Conservation (phyloP, 805 yeast genomes). For the Yamadazyma paraphyllophila region DNA sequence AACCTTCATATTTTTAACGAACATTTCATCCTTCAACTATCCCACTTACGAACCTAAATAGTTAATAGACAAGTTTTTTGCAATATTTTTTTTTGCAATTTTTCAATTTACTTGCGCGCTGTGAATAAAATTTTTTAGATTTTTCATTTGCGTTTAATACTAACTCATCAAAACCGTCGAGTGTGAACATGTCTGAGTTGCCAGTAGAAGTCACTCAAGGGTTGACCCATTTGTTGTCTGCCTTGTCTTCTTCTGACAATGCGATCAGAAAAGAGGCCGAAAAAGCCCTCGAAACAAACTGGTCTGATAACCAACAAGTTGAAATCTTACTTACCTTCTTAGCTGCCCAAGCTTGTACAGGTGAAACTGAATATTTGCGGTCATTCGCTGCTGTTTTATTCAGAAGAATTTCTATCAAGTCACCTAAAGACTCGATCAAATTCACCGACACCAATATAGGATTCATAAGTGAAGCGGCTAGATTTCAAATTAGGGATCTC, state of each 20-base stretch:
- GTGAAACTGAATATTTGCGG: conserved; percentile 56
- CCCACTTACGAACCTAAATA: neutral
- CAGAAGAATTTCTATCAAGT: conserved; percentile 77
- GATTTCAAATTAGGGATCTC: conserved; percentile 58
- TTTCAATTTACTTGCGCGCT: neutral
- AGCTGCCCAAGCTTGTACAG: conserved; percentile 72
- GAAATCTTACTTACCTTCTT: conserved; percentile 72
- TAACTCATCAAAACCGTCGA: neutral
- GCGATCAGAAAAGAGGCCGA: conserved; percentile 76
- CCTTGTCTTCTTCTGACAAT: conserved; percentile 77
- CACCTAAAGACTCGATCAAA: conserved; percentile 64
- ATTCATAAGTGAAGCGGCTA: conserved; percentile 55
- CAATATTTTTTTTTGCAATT: neutral
- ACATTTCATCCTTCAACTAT: too few species aligned
- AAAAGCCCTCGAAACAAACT: conserved; percentile 62
- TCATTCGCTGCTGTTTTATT: conserved; percentile 86
- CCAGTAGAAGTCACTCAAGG: conserved; percentile 61
- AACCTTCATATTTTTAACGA: too few species aligned
- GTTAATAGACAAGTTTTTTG: neutral
- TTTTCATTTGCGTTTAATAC: conserved; percentile 1
- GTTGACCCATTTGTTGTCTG: conserved; percentile 51
- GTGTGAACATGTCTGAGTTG: conserved; percentile 39
- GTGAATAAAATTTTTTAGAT: conserved; percentile 3
- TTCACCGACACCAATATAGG: conserved; percentile 81
- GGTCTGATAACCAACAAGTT: conserved; percentile 58